These are phyloP conservation scores for Bruguiera hainesii DNA, from an alignment of 441 rosid species.

Conservation along the genomic window DNA sequence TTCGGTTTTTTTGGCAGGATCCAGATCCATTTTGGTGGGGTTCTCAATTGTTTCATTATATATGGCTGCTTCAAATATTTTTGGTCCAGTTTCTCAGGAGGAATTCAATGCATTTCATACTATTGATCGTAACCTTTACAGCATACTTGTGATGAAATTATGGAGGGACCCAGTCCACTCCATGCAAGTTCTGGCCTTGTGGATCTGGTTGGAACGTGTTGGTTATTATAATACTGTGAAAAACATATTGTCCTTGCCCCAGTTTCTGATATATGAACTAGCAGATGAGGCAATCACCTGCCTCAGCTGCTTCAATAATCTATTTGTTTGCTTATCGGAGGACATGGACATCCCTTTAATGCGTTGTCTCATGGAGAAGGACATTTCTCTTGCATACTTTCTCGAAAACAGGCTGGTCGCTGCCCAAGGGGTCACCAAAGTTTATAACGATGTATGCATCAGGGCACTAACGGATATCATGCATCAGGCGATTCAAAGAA, in stretches of 20 bases:
- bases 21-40: not conserved
- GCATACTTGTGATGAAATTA: conserved; percentile 35
- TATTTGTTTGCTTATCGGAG: conserved; percentile 1
- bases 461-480: conserved; percentile 41
- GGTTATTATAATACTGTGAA: conserved; percentile 27
- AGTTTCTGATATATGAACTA: conserved; percentile 29
- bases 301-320: conserved; percentile 24
- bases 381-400: conserved; percentile 33
- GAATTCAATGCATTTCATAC: conserved; percentile 39
- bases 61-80: conserved; percentile 9
- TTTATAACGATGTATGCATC: conserved; percentile 32
- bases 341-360: conserved; percentile 28
- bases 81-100: conserved; percentile 18
- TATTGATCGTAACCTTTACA: conserved; percentile 45
- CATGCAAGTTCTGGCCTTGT: conserved; percentile 38
- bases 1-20: not conserved
- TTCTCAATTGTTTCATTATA: not conserved
- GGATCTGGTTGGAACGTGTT: conserved; percentile 48
- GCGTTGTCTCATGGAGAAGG: conserved; percentile 25
- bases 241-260: conserved; percentile 37
- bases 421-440: conserved; percentile 22
- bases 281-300: conserved; percentile 45
- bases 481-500: conserved; percentile 34
- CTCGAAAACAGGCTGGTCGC: conserved; percentile 21
- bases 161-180: conserved; percentile 43